Evolutionary conservation across 331 rosid genomes (phyloP), one percentile per base, ranked within the genome.

Genomic region (Pyracantha coccinea): DNA sequence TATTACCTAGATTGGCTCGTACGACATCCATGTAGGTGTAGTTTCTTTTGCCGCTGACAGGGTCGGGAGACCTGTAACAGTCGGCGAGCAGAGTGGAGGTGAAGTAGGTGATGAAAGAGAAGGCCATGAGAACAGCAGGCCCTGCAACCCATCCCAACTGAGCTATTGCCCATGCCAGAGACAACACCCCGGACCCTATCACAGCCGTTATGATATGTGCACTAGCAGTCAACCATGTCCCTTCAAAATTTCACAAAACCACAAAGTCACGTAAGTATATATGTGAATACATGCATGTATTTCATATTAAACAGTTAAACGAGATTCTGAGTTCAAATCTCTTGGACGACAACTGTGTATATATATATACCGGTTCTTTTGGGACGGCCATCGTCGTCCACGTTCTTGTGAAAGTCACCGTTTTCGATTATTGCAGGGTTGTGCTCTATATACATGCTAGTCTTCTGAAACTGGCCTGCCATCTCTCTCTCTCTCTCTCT

Each of bases 161-260:
- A 0, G 99, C 93, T 23, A 89, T 90, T 1, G 97, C 88, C 97
- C 97, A 95, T 11, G 99, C 97, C 72, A 95, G 84, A 0, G 99
- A 95, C 16, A 95, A 73, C 77, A 95, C 99, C 9, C 99, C 99
- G 0, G 99, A 95, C 2, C 99, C 99, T 9, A 95, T 95, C 79
- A 95, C 99, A 0, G 99, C 97, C 8, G 99, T 95, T 71, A 95
- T 92, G 21, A 95, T 95, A 50, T 95, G 99, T 7, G 99, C 99
- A 72, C 99, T 95, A 0, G 99, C 99, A 0, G 99, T 92, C 70
- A 92, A 23, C 99, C 97, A 95, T n/a, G 99, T 95, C 69, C 99
- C 97, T 92, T 55, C 81, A 64, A 4, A 14, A 24, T 20, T 53
- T 21, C 44, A 21, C 29, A 71, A 19, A 71, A n/a, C n/a, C n/a